Conservation (phyloP, 352 stramenopile species). For the Globisporangium recalcitrans region DNA sequence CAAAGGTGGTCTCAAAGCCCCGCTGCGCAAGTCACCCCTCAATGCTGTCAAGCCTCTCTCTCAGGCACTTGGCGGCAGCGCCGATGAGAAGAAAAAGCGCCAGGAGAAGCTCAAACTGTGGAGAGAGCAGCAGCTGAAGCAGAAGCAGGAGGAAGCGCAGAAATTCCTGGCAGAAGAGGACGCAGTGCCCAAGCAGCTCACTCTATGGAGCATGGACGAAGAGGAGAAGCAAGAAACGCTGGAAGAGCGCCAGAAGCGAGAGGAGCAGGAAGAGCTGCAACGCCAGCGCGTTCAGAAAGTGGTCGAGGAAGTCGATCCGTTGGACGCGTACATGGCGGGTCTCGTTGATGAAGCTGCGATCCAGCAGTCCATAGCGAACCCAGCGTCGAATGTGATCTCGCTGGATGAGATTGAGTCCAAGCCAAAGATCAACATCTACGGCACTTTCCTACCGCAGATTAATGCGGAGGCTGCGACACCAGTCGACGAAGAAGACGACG, state of each 20-base stretch:
- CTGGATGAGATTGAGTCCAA: slow-evolving; percentile 75
- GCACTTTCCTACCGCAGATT: slow-evolving; percentile 63
- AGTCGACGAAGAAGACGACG: slow-evolving; percentile 5
- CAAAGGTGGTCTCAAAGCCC: slow-evolving; percentile 19
- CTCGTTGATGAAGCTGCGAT: slow-evolving; percentile 74
- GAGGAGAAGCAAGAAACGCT: slow-evolving; percentile 56
- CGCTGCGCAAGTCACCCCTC: slow-evolving; percentile 11
- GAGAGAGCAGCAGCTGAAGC: slow-evolving; percentile 56
- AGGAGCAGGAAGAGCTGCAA: slow-evolving; percentile 40
- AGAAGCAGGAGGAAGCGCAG: slow-evolving; percentile 50
- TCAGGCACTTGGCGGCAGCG: not conserved
- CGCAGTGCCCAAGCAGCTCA: slow-evolving; percentile 55
- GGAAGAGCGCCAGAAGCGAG: slow-evolving; percentile 44
- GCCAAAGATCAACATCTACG: slow-evolving; percentile 82
- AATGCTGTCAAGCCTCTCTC: slow-evolving; percentile 1
- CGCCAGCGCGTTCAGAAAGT: slow-evolving; percentile 64
- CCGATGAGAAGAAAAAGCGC: slow-evolving; percentile 40
- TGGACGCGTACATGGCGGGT: slow-evolving; percentile 86
- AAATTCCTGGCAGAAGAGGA: slow-evolving; percentile 72
- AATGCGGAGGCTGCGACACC: slow-evolving; percentile 16
- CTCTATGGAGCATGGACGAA: slow-evolving; percentile 57
- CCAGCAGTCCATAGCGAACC: slow-evolving; percentile 62
- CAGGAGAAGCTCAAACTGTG: slow-evolving; percentile 50
- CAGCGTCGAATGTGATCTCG: slow-evolving; percentile 79
- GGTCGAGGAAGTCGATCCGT: slow-evolving; percentile 73